Base-by-base conservation (phyloP, 192 early-diverging fungal genomes). In the Entophlyctis luteolus region DNA sequence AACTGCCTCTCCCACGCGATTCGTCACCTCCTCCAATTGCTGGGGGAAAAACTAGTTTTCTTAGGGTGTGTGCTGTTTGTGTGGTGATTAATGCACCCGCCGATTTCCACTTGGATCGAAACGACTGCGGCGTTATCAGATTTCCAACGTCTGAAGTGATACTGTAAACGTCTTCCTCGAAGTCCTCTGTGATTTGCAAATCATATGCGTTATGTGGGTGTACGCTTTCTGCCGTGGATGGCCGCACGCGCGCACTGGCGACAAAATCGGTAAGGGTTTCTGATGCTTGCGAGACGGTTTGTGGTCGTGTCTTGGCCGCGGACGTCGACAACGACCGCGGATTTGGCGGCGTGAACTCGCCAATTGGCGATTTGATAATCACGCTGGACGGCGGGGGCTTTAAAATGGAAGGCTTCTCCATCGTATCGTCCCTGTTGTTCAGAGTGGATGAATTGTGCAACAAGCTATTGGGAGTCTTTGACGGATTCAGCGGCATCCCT, bases 141-240 rank as follows among this genome's bases (percentile, higher is more conserved):
- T 10, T 32, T 6, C 60, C 54, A 2, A 66, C 23, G 20, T 55
- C 62, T 2, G 22, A 27, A n/a, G 54, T 42, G 55, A 54, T 27
- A 32, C 59, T 59, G 23, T 50, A 57, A 12, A 66, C 73, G 42
- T 67, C 58, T 33, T 55, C 58, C 34, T 75, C 69, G 31, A 68
- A 59, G 36, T 75, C 74, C 10, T 71, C 74, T 34, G 54, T 49
- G 16, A 75, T 31, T 28, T 71, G 32, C 28, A 71, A 27, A 27
- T 71, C 69, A 33, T 59, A n/a, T 27, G 48, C 23, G 10, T 10
- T 27, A 42, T 0, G 56, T n/a, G 20, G 56, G 12, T 16, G 20
- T 58, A 23, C 52, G 22, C 12, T 22, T 8, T 25, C 12, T 28
- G 56, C 33, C 4, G 32, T 37, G 12, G 23, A 12, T 10, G 56